Evolutionary conservation across 148 eudicot genomes (phyloP), one percentile per base, ranked within the genome.

Genomic region (Cornus kousa): DNA sequence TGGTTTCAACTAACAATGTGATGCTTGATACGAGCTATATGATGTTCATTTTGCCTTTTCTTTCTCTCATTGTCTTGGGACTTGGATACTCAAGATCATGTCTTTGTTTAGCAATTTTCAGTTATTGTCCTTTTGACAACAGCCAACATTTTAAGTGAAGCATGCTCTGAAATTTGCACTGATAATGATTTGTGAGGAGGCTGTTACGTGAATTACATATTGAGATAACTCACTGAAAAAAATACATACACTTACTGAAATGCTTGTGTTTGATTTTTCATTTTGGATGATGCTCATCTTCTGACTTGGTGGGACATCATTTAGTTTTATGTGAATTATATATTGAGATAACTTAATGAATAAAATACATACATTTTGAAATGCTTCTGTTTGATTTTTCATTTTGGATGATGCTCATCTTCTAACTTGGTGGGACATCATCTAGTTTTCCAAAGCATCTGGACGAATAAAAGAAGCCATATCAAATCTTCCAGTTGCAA

Each of bases 401-500:
- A 17, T 16, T 28, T 59, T 35, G 37, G 37, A 48, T 70, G 20
- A 46, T 16, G 0, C 59, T 81, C 13, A 14, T 76, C 11, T 33
- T 65, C 67, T 65, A 22, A 9, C 46, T 53, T 33, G 5, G 62
- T 64, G 33, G 46, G 70, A 73, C 24, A 67, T 79, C 71, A 5
- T 84, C 79, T 74, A 96, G 99, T 96, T 96, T 81, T 96, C 99
- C 67, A 96, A 88, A 87, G 91, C 97, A 66, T 80, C 91, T 72
- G 90, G 90, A 69, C 90, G 88, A 39, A 73, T 96, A 70, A 96
- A 96, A 82, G 98, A 92, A 59, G 81, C 90, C 46, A 90, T 93
- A 79, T 85, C 80, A 43, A 83, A 78, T 84, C 95, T 96, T 83
- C 98, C 98, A 22, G 80, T 87, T 79, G 94, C 98, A 78, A 92